Evolutionary conservation across 1,139 yeast genomes (phyloP).

Genomic region (Geotrichum reessii): DNA sequence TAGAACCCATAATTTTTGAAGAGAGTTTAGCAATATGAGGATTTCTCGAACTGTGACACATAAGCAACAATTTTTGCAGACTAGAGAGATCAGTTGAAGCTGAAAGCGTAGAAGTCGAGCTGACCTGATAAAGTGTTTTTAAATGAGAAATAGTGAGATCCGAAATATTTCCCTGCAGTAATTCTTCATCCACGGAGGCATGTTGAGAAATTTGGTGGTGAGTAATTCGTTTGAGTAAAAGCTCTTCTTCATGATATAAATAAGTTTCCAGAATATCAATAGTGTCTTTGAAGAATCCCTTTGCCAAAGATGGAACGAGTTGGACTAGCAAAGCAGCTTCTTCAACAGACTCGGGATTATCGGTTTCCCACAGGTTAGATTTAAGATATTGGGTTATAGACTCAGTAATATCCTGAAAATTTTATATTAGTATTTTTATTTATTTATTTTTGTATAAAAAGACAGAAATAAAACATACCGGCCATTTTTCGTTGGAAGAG

Average conservation of each 20-base stretch:
- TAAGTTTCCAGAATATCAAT: slow-evolving; percentile 5
- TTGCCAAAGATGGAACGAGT: slow-evolving; percentile 12
- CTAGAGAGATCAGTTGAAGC: not conserved
- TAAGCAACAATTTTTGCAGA: slow-evolving; percentile 8
- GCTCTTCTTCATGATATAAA: slow-evolving; percentile 11
- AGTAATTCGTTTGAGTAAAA: slow-evolving; percentile 5
- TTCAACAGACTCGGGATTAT: not conserved
- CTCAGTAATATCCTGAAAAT: slow-evolving; percentile 3
- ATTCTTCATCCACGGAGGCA: not conserved
- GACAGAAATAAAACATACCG: slow-evolving; percentile 4
- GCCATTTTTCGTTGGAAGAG: slow-evolving; percentile 4
- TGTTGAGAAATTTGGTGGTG: not conserved
- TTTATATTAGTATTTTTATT: not conserved
- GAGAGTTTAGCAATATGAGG: slow-evolving; percentile 16
- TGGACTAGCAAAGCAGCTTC: slow-evolving; percentile 9
- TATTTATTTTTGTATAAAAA: not conserved
- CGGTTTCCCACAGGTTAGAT: not conserved
- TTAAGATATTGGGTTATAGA: slow-evolving; percentile 4
- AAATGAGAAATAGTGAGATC: slow-evolving; percentile 5
- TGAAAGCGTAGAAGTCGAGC: not conserved
- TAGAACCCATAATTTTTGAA: slow-evolving; percentile 15
- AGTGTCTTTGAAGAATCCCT: slow-evolving; percentile 10
- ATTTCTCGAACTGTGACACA: slow-evolving; percentile 15
- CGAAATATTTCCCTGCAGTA: not conserved
- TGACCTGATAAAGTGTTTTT: slow-evolving; percentile 9